Conservation (phyloP, 306 rosid species). For the Quercus rubra region DNA sequence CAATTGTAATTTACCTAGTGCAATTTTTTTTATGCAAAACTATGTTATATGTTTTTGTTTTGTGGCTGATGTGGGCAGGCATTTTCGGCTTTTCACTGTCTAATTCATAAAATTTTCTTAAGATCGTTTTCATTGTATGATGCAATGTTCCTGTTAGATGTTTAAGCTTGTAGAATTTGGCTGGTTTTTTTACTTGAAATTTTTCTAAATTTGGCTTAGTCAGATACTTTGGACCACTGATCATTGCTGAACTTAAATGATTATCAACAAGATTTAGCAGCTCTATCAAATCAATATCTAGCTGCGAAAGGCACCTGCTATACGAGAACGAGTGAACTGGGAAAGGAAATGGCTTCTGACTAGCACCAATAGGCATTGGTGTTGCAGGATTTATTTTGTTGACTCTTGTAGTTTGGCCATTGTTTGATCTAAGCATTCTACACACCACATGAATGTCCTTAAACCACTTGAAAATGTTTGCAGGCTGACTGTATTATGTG, state of each 20-base stretch:
- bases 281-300: neutral
- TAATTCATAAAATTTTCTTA: neutral
- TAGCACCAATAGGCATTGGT: neutral
- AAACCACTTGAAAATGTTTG: slow-evolving; percentile 49
- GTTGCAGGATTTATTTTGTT: neutral
- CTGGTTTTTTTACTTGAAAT: neutral
- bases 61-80: no score
- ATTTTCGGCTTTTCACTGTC: neutral
- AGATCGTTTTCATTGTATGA: neutral
- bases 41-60: neutral
- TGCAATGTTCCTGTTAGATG: neutral
- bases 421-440: neutral
- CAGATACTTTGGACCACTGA: neutral
- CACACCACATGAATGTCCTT: neutral
- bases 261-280: neutral
- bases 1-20: neutral
- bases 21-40: neutral
- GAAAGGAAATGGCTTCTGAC: neutral
- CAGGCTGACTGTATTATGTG: neutral
- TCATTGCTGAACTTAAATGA: neutral
- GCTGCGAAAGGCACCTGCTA: neutral
- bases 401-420: neutral
- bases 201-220: neutral
- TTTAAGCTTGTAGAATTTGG: neutral
- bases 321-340: neutral